These are phyloP conservation scores for Acrodontium crateriforme DNA, from an alignment of 2,329 filamentous ascomycete species.

Conservation along the genomic window DNA sequence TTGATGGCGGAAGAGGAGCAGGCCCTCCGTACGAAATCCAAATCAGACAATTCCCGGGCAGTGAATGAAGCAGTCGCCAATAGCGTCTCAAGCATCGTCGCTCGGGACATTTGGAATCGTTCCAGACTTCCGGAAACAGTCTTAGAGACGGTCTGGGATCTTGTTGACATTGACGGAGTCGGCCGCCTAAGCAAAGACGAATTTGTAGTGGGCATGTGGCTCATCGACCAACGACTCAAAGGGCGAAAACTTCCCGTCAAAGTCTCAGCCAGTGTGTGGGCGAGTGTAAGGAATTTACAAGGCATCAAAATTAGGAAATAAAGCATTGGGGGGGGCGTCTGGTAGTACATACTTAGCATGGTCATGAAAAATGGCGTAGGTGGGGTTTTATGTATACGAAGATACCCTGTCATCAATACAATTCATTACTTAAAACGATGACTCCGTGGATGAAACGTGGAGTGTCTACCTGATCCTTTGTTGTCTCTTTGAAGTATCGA, in stretches of 20 bases:
- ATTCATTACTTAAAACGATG: too few relatives aligned
- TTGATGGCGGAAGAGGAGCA: constrained; percentile 12
- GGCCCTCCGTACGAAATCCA: constrained; percentile 3
- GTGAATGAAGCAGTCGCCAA: constrained; percentile 13
- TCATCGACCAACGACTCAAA: constrained; percentile 67
- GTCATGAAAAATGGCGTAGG: too few relatives aligned
- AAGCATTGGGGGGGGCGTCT: too few relatives aligned
- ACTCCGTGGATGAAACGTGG: too few relatives aligned
- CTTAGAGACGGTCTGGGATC: constrained; percentile 61
- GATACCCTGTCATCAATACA: too few relatives aligned
- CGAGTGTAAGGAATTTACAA: constrained; percentile 40
- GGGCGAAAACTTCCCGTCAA: constrained; percentile 62
- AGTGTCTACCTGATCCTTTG: too few relatives aligned
- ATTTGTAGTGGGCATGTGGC: constrained; percentile 73
- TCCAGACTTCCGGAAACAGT: constrained; percentile 54
- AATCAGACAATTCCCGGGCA: constrained; percentile 4
- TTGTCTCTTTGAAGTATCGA: too few relatives aligned
- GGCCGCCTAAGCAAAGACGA: constrained; percentile 52
- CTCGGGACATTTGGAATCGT: constrained; percentile 60
- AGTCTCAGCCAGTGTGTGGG: constrained; percentile 64
- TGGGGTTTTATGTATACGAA: too few relatives aligned
- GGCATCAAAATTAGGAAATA: constrained; percentile 23
- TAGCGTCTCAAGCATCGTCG: constrained; percentile 52
- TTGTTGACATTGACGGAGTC: constrained; percentile 46
- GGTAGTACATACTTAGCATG: too few relatives aligned